These are phyloP conservation scores for Podila horticola DNA, from an alignment of 192 early-diverging fungal species.

Conservation along the genomic window DNA sequence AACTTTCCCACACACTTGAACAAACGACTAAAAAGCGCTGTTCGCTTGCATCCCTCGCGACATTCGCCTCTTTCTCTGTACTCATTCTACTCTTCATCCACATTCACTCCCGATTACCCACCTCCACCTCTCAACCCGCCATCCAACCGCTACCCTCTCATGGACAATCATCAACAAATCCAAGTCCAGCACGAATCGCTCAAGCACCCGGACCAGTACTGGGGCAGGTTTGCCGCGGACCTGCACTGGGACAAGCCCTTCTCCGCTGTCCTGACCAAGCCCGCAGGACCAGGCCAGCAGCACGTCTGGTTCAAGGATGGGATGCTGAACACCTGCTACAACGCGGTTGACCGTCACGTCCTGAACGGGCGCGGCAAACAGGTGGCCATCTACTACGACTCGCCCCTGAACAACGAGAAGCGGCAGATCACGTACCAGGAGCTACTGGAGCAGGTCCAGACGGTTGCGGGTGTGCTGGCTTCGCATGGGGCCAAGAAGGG, in stretches of 20 bases:
- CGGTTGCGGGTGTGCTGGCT: conserved; percentile 70
- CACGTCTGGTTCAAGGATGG: conserved; percentile 77
- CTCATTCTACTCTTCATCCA: background rate
- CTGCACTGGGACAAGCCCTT: conserved; percentile 62
- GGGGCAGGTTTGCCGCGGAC: conserved; percentile 53
- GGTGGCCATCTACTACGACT: conserved; percentile 80
- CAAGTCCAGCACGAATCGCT: conserved; percentile 43
- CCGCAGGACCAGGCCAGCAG: conserved; percentile 29
- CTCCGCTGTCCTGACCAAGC: conserved; percentile 41
- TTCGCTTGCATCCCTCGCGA: background rate
- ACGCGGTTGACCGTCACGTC: conserved; percentile 82
- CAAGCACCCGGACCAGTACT: conserved; percentile 60
- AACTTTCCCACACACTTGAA: conserved; percentile 2
- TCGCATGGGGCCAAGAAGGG: conserved; percentile 72
- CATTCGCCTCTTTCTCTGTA: background rate
- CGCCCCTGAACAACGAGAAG: conserved; percentile 68
- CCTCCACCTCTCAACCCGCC: background rate
- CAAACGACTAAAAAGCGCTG: background rate
- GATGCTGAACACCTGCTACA: conserved; percentile 83
- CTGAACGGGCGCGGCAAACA: conserved; percentile 61
- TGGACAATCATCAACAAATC: conserved; percentile 25
- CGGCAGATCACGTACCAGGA: conserved; percentile 72
- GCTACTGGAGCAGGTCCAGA: conserved; percentile 73
- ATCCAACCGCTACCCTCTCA: conserved; percentile 7
- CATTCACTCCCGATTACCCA: background rate